These are phyloP conservation scores for Penicillium lagena DNA, from an alignment of 495 filamentous ascomycete genomes.

Conservation along the genomic window DNA sequence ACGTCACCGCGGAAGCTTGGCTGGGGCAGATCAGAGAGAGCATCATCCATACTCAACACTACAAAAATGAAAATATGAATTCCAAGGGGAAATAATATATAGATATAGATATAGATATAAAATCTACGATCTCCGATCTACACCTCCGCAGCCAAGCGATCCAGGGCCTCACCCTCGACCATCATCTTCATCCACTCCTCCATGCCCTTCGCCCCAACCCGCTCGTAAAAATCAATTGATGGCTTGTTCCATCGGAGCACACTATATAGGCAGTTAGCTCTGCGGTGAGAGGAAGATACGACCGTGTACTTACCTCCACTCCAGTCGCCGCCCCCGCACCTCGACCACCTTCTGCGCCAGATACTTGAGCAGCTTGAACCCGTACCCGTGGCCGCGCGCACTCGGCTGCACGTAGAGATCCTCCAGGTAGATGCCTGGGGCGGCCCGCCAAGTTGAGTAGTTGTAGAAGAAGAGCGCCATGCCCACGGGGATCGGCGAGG, in stretches of 20 bases:
- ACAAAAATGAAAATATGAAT: background rate
- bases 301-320: conserved; percentile 53
- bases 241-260: conserved; percentile 89
- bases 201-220: conserved; percentile 74
- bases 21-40: background rate
- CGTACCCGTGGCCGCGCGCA: conserved; percentile 72
- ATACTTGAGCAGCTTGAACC: conserved; percentile 64
- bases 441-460: conserved; percentile 79
- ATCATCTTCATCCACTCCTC: conserved; percentile 90
- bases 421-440: conserved; percentile 88
- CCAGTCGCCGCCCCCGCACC: conserved; percentile 68
- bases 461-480: conserved; percentile 67
- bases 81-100: background rate
- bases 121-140: background rate
- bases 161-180: conserved; percentile 67
- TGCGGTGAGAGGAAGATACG: too few species aligned
- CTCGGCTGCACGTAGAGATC: conserved; percentile 76
- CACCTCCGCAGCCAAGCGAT: conserved; percentile 42
- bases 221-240: conserved; percentile 76
- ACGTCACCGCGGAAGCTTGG: conserved; percentile 12
- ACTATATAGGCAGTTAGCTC: conserved; percentile 6
- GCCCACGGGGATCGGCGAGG: conserved; percentile 38
- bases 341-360: conserved; percentile 67
- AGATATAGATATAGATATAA: background rate
- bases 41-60: too few species aligned